Evolutionary conservation across 352 stramenopile species (phyloP).

Genomic region (Phytophthora rubi): DNA sequence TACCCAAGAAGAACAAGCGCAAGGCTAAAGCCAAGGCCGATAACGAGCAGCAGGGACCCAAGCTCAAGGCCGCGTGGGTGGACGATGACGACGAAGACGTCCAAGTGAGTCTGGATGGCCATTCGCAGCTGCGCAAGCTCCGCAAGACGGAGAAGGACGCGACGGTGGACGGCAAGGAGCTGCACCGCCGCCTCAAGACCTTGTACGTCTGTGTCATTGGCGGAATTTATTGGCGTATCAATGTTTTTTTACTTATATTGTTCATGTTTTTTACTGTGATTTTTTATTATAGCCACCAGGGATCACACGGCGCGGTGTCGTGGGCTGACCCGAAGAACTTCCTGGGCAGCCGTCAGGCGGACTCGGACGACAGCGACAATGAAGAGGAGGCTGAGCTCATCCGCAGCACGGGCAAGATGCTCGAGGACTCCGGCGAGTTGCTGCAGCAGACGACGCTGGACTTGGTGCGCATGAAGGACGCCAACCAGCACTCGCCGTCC

Average conservation of each 20-base stretch:
- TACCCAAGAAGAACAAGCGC: conserved; percentile 26
- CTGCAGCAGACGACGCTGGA: conserved; percentile 70
- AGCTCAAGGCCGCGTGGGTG: conserved; percentile 76
- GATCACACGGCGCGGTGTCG: conserved; percentile 53
- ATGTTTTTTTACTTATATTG: background rate
- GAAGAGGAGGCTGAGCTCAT: conserved; percentile 62
- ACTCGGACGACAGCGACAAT: conserved; percentile 61
- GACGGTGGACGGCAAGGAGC: conserved; percentile 70
- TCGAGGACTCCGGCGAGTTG: conserved; percentile 58
- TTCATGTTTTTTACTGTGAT: background rate
- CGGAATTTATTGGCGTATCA: background rate
- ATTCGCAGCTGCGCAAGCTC: conserved; percentile 82
- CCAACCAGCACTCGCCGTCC: conserved; percentile 90
- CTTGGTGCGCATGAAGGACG: conserved; percentile 88
- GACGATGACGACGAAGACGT: conserved; percentile 88
- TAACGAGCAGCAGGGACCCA: conserved; percentile 16
- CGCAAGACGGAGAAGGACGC: conserved; percentile 79
- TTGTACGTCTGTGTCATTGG: conserved; percentile 50
- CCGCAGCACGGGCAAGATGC: conserved; percentile 63
- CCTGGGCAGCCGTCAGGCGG: conserved; percentile 35
- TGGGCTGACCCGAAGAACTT: conserved; percentile 85
- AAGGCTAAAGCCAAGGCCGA: conserved; percentile 37
- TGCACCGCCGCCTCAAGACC: conserved; percentile 83
- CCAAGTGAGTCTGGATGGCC: conserved; percentile 71
- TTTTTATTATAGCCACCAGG: conserved; percentile 54